Percentiles rank a stretch among this genome's conserved stretches.
Evolutionary conservation across 345 rosid genomes (phyloP).

Genomic region (Ailanthus altissimus): DNA sequence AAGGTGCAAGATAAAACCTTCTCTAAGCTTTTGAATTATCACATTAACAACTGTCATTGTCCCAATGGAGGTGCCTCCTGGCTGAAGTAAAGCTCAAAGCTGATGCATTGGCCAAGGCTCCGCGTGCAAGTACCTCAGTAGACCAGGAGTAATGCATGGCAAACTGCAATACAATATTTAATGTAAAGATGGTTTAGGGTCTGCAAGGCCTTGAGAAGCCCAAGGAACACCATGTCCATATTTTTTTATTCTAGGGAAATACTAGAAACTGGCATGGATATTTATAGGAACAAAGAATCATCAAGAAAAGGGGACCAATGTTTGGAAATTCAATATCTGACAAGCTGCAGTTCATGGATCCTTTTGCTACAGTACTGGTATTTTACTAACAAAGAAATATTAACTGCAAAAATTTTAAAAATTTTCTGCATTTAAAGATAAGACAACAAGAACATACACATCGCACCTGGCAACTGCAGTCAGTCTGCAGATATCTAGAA

Average conservation of each 20-base stretch:
- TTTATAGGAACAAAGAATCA: not conserved
- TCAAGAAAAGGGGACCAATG: too few species aligned
- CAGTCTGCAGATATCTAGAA: constrained; percentile 89
- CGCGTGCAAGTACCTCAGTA: constrained; percentile 86
- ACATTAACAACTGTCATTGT: constrained; percentile 99
- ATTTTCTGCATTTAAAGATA: not conserved
- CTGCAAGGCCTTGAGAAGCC: constrained; percentile 18
- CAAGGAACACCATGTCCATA: not conserved
- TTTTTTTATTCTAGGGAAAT: not conserved
- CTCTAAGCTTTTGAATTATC: constrained; percentile 77
- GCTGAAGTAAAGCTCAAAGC: constrained; percentile 90
- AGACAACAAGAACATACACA: not conserved
- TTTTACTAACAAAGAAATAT: not conserved
- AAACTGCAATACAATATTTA: constrained; percentile 66
- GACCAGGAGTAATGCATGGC: constrained; percentile 98
- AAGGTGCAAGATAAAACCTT: constrained; percentile 49
- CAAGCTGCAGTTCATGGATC: not conserved
- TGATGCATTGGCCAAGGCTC: constrained; percentile 94
- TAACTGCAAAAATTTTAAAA: not conserved
- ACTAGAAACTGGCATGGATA: not conserved
- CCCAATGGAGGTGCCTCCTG: constrained; percentile 90
- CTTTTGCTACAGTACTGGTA: not conserved
- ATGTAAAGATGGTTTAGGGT: constrained; percentile 17
- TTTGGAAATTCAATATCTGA: not conserved
- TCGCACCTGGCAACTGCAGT: constrained; percentile 80